Base-by-base conservation (phyloP, 495 filamentous ascomycete genomes). In the Geoglossum glabrum region DNA sequence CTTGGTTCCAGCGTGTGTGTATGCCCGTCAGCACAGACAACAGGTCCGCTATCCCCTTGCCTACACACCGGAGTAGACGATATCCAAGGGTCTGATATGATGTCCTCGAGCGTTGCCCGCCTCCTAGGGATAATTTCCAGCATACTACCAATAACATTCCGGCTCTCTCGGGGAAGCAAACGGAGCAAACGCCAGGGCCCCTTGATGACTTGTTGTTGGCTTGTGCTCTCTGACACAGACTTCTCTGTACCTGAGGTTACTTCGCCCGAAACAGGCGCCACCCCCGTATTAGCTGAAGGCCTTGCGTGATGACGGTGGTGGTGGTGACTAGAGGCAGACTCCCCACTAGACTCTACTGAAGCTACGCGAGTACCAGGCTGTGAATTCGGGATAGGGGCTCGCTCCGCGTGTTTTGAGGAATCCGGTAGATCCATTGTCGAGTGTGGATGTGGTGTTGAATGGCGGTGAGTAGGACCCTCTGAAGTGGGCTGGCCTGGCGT, bases 151-250 rank as follows among this genome's bases (percentile, higher is more conserved):
- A 98, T 88, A 59, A 98, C 86, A 63, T 87, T 80, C 30, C 92
- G 75, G 56, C 80, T 93, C 70, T 97, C 92, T 60, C 92, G 78
- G 9, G 92, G 92, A 3, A 98, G 77, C 7, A 97, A 76, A 54
- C 92, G 80, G n/a, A 98, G 76, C 58, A 98, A 76, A 40, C 92
- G 81, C 85, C 90, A 93, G 11, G 93, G 93, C 0, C 92, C 92
- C 64, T 87, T 88, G 64, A 96, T 87, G 2, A 88, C 78, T 79
- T 4, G 72, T 72, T 34, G 33, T 56, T 38, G 38, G 31, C 30
- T 56, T 26, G 28, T 2, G 28, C 11, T 26, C 10, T 66, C 63
- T 30, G 49, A 13, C 1, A 26, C 17, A 15, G 49, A 11, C 25
- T 28, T 56, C 0, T 21, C 33, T 40, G 28, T 8, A 28, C n/a